Evolutionary conservation across 805 yeast species (phyloP).

Genomic region (Yarrowia sp.): DNA sequence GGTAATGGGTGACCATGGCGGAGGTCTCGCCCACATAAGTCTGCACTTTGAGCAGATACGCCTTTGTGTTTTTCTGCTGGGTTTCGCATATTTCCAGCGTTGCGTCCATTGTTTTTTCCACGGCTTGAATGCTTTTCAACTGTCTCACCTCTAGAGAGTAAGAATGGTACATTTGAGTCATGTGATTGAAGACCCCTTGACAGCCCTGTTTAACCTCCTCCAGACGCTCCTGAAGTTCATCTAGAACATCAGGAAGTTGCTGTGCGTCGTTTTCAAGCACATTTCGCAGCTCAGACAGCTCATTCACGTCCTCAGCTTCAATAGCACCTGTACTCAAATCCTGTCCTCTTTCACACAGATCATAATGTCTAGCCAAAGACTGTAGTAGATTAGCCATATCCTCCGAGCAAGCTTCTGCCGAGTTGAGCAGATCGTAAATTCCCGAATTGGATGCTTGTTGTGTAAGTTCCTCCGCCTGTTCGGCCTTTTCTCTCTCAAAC

Average conservation of each 20-base stretch:
- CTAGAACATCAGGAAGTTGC: not conserved
- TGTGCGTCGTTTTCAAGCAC: conserved; percentile 12
- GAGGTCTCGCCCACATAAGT: not conserved
- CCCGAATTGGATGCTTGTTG: not conserved
- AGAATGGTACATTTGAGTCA: conserved; percentile 3
- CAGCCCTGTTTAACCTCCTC: conserved; percentile 13
- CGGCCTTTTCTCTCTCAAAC: not conserved
- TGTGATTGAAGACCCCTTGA: not conserved
- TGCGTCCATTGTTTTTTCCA: not conserved
- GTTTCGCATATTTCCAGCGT: conserved; percentile 9
- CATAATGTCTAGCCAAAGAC: conserved; percentile 8
- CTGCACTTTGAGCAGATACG: not conserved
- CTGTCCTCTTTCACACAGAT: conserved; percentile 10
- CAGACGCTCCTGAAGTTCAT: not conserved
- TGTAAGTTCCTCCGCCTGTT: not conserved
- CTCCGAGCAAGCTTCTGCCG: conserved; percentile 9
- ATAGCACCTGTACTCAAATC: not conserved
- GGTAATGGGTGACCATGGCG: not conserved
- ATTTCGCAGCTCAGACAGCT: not conserved
- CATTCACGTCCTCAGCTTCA: conserved; percentile 4
- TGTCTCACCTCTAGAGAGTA: conserved; percentile 3
- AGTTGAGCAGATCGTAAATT: not conserved
- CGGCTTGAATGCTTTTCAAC: not conserved
- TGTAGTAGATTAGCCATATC: conserved; percentile 6
- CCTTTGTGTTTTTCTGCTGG: conserved; percentile 2